phyloP scores from a whole-genome alignment of 306 rosid genomes.

The Cucurbita moschata region DNA sequence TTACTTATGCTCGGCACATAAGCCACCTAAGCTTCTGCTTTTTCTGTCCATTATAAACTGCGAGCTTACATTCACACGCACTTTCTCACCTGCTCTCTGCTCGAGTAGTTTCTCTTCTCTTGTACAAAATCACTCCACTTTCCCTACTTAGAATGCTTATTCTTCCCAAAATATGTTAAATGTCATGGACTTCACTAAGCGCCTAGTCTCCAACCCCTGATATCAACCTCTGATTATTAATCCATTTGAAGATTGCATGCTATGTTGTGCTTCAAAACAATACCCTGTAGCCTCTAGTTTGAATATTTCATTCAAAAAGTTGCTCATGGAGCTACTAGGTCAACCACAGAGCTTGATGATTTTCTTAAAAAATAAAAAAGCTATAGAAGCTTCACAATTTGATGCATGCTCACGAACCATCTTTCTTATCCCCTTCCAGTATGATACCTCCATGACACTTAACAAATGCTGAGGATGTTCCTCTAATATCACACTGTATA shows the following conservation, averaged over 20 bases:
- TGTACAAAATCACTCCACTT: neutral
- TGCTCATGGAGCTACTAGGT: neutral
- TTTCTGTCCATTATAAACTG: neutral
- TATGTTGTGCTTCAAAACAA: neutral
- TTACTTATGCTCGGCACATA: neutral
- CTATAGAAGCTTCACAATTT: no score
- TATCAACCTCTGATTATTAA: no score
- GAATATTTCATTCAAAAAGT: neutral
- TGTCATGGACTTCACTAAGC: neutral
- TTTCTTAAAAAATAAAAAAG: no score
- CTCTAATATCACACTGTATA: neutral
- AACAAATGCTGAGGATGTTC: neutral
- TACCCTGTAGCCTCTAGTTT: neutral
- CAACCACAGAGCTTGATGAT: neutral
- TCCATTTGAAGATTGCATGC: neutral
- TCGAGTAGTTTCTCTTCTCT: neutral
- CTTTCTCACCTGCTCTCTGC: neutral
- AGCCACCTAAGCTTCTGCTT: neutral
- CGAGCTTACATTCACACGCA: neutral
- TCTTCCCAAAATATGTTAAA: neutral
- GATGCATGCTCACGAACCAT: no score
- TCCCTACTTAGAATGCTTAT: neutral
- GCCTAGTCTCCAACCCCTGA: neutral
- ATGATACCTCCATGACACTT: neutral
- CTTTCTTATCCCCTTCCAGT: no score